These are phyloP conservation scores for Strobilomyces dryophilus DNA, from an alignment of 768 basidiomycete species.

Conservation along the genomic window DNA sequence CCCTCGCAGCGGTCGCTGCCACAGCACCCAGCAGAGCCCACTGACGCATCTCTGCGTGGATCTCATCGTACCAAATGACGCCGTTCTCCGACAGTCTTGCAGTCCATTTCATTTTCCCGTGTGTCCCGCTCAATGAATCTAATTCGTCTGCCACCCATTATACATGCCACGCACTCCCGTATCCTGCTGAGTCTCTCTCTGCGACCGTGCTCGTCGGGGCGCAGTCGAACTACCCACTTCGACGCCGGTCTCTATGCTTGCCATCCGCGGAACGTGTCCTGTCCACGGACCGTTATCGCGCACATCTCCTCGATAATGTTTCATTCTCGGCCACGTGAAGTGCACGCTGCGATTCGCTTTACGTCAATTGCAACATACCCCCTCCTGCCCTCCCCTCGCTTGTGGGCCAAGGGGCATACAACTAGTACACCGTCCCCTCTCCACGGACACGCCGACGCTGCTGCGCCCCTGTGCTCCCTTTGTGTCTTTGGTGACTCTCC, in stretches of 20 bases:
- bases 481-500: conserved; percentile 11
- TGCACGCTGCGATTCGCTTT: conserved; percentile 21
- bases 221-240: conserved; percentile 3
- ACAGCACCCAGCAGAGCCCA: conserved; percentile 6
- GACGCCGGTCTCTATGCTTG: background rate
- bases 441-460: conserved; percentile 27
- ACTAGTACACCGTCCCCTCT: conserved; percentile 16
- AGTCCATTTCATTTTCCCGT: conserved; percentile 27
- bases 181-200: conserved; percentile 11
- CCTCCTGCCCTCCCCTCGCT: conserved; percentile 29
- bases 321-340: conserved; percentile 13
- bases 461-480: conserved; percentile 15
- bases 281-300: conserved; percentile 29
- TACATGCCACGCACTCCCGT: conserved; percentile 14
- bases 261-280: background rate
- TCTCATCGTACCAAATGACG: conserved; percentile 22
- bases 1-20: conserved; percentile 7
- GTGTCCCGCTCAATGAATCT: conserved; percentile 23
- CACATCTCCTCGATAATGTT: conserved; percentile 24
- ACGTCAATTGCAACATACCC: conserved; percentile 29
- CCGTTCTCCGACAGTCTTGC: conserved; percentile 20
- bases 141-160: conserved; percentile 28
- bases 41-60: conserved; percentile 17
- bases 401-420: conserved; percentile 26
- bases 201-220: conserved; percentile 21